A percentile compares a stretch with the other conserved stretches of the same genome.
Evolutionary conservation across 306 rosid species (phyloP).

Genomic region (Medicago lupulina): DNA sequence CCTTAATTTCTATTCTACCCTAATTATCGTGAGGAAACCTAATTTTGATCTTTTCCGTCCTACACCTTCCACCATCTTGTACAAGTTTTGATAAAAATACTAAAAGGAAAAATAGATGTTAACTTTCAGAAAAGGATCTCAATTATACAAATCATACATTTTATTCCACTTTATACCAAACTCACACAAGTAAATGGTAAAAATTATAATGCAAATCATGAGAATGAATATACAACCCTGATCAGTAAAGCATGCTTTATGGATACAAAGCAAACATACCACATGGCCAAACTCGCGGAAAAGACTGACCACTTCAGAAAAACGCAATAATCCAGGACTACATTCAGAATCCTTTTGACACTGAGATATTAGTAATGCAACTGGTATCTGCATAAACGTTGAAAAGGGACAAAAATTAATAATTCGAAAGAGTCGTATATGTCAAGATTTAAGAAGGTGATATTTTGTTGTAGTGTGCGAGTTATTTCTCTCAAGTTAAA

Average conservation of each 20-base stretch:
- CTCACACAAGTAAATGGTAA: constrained; percentile 18
- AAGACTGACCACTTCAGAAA: constrained; percentile 91
- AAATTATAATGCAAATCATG: constrained; percentile 20
- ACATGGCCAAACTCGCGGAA: constrained; percentile 98
- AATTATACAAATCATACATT: constrained; percentile 4
- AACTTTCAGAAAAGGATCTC: constrained; percentile 18
- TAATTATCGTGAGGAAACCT: constrained; percentile 13
- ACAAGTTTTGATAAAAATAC: background rate
- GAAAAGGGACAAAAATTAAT: constrained; percentile 5
- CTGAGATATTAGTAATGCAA: constrained; percentile 79
- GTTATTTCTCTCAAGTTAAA: constrained; percentile 1
- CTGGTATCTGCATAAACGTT: constrained; percentile 66
- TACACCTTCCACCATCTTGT: constrained; percentile 4
- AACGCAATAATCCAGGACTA: constrained; percentile 74
- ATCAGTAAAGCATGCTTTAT: constrained; percentile 33
- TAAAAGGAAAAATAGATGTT: background rate
- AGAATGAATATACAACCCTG: constrained; percentile 24
- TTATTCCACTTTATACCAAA: background rate
- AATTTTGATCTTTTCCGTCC: background rate
- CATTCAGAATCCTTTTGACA: constrained; percentile 62
- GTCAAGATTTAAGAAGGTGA: constrained; percentile 1
- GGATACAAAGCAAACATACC: constrained; percentile 67
- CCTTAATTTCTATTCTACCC: constrained; percentile 13
- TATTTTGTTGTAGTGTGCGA: background rate
- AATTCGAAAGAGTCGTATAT: background rate